Conservation (phyloP, 805 yeast genomes). For the Saturnispora mendoncae region DNA sequence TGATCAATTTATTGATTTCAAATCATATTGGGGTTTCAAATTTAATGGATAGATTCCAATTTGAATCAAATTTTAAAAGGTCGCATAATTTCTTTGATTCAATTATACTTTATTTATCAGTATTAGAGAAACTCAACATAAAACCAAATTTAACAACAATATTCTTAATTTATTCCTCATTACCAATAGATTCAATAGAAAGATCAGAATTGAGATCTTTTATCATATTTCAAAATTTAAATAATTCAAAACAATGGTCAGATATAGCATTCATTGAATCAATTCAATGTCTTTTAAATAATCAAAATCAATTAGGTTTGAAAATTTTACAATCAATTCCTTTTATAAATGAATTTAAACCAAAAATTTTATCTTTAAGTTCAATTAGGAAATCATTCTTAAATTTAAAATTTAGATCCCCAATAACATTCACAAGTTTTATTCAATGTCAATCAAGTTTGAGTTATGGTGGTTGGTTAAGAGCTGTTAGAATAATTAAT, state of each 20-base stretch:
- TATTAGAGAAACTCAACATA: neutral
- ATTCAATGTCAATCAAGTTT: constrained; percentile 14
- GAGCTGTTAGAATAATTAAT: constrained; percentile 7
- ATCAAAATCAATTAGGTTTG: neutral
- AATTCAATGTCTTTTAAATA: neutral
- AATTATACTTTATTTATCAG: neutral
- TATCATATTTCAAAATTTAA: neutral
- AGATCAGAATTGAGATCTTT: constrained; percentile 1
- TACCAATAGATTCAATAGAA: constrained; percentile 7
- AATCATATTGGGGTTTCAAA: constrained; percentile 6
- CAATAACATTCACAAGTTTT: constrained; percentile 19
- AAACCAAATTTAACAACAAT: constrained; percentile 4
- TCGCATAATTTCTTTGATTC: neutral
- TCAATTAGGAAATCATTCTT: constrained; percentile 13
- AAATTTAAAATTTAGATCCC: constrained; percentile 11
- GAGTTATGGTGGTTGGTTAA: constrained; percentile 6
- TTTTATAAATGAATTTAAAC: constrained; percentile 14
- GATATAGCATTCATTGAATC: constrained; percentile 5
- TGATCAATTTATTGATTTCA: constrained; percentile 6
- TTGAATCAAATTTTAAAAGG: neutral
- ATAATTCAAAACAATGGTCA: constrained; percentile 1
- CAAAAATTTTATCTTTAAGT: constrained; percentile 12
- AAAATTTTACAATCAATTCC: constrained; percentile 6
- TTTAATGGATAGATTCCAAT: constrained; percentile 1
- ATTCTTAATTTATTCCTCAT: constrained; percentile 3